Evolutionary conservation across 768 basidiomycete genomes (phyloP).

Genomic region (Tricholoma flavovirens): DNA sequence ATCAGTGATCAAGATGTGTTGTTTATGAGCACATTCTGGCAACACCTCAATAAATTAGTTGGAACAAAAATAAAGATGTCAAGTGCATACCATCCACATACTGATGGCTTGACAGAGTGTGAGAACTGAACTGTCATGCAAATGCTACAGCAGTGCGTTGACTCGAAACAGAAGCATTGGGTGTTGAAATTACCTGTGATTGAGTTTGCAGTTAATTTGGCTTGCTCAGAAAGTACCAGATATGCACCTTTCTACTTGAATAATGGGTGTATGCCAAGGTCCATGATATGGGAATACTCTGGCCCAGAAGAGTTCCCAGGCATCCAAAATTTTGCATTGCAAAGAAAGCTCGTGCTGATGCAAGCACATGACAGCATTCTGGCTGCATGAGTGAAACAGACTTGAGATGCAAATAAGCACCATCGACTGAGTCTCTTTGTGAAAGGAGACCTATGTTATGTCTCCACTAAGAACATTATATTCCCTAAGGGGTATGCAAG

Average conservation of each 20-base stretch:
- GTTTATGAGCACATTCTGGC: too few species aligned
- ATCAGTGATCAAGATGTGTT: too few species aligned
- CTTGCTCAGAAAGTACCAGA: conserved; percentile 30
- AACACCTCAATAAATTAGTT: too few species aligned
- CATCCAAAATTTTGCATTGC: conserved; percentile 18
- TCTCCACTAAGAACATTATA: too few species aligned
- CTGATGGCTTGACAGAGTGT: too few species aligned
- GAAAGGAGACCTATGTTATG: not conserved
- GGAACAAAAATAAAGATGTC: too few species aligned
- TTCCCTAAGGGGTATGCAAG: not conserved
- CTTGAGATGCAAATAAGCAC: not conserved
- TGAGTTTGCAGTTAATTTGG: conserved; percentile 33
- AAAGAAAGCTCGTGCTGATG: conserved; percentile 15
- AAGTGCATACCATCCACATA: too few species aligned
- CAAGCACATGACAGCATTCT: conserved; percentile 22
- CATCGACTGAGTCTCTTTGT: not conserved
- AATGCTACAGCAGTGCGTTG: too few species aligned
- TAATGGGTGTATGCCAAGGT: conserved; percentile 17
- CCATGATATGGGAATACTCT: too few species aligned
- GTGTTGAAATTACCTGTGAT: conserved; percentile 24
- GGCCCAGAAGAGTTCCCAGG: conserved; percentile 13
- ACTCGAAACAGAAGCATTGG: too few species aligned
- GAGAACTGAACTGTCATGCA: too few species aligned
- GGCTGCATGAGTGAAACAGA: conserved; percentile 1
- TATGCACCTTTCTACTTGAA: conserved; percentile 27